Evolutionary conservation across 495 filamentous ascomycete genomes (phyloP).

Genomic region (Aspergillus leporis): DNA sequence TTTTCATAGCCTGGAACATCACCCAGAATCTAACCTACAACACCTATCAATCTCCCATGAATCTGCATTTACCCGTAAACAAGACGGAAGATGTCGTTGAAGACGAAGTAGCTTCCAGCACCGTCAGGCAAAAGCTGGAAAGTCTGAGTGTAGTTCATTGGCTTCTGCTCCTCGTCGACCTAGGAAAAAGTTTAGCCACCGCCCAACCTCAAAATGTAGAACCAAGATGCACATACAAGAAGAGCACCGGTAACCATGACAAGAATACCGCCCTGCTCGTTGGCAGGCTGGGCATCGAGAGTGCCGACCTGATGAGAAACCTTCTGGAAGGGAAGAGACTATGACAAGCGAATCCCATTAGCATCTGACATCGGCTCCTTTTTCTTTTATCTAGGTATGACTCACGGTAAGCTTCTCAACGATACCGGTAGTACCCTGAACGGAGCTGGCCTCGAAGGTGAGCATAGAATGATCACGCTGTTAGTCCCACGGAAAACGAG

Average conservation of each 20-base stretch:
- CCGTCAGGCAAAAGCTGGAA: slow-evolving; percentile 78
- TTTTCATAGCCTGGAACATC: slow-evolving; percentile 17
- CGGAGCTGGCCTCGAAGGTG: slow-evolving; percentile 75
- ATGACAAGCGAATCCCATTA: slow-evolving; percentile 3
- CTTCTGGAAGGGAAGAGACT: slow-evolving; percentile 79
- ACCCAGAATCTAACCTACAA: neutral
- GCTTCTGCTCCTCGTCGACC: slow-evolving; percentile 78
- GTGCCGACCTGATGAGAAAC: slow-evolving; percentile 69
- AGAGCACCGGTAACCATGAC: slow-evolving; percentile 85
- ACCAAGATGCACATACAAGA: slow-evolving; percentile 54
- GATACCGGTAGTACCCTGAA: slow-evolving; percentile 62
- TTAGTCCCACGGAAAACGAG: slow-evolving; percentile 7
- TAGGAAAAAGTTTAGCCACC: slow-evolving; percentile 29
- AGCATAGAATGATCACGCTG: slow-evolving; percentile 87
- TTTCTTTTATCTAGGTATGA: slow-evolving; percentile 1
- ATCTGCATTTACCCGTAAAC: slow-evolving; percentile 49
- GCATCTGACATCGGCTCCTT: neutral
- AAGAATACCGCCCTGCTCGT: slow-evolving; percentile 62
- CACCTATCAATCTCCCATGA: neutral
- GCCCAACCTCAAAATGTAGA: neutral
- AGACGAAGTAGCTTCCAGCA: slow-evolving; percentile 74
- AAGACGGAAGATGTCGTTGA: slow-evolving; percentile 91
- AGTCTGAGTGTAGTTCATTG: slow-evolving; percentile 81
- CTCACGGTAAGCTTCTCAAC: slow-evolving; percentile 75
- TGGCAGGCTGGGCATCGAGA: slow-evolving; percentile 74